Conservation (phyloP, 2,329 filamentous ascomycete genomes). For the Fusarium verticillioides region DNA sequence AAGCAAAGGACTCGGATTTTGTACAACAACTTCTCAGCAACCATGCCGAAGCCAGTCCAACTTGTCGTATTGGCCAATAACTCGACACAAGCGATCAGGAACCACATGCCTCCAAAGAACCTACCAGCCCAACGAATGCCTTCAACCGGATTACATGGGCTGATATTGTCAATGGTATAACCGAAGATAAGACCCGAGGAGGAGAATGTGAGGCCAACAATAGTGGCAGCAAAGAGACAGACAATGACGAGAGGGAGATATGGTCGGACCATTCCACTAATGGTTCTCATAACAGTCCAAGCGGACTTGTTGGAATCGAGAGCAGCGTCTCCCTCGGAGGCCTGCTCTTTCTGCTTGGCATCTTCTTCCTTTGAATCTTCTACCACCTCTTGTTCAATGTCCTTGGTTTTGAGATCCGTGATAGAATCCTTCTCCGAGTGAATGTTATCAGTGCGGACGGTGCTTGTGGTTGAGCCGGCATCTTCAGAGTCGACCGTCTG, state of each 20-base stretch:
- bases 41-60: conserved; percentile 59
- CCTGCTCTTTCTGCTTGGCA: conserved; percentile 46
- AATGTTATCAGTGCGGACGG: conserved; percentile 56
- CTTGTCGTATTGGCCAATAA: conserved; percentile 67
- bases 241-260: conserved; percentile 53
- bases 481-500: conserved; percentile 52
- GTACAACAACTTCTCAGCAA: conserved; percentile 73
- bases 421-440: conserved; percentile 53
- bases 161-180: conserved; percentile 56
- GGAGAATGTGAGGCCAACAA: conserved; percentile 66
- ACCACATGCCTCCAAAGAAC: conserved; percentile 68
- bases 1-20: conserved; percentile 72
- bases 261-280: conserved; percentile 53
- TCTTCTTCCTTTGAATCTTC: conserved; percentile 51
- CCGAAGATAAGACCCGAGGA: conserved; percentile 65
- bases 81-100: conserved; percentile 61
- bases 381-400: conserved; percentile 53
- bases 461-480: conserved; percentile 47
- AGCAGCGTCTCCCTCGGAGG: conserved; percentile 49
- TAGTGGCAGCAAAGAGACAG: conserved; percentile 56
- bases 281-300: conserved; percentile 53
- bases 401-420: conserved; percentile 45
- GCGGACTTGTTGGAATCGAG: conserved; percentile 54
- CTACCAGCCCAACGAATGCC: conserved; percentile 52
- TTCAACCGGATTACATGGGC: conserved; percentile 56